phyloP scores from a whole-genome alignment of 768 basidiomycete genomes.

The Boletus subparvulus region DNA sequence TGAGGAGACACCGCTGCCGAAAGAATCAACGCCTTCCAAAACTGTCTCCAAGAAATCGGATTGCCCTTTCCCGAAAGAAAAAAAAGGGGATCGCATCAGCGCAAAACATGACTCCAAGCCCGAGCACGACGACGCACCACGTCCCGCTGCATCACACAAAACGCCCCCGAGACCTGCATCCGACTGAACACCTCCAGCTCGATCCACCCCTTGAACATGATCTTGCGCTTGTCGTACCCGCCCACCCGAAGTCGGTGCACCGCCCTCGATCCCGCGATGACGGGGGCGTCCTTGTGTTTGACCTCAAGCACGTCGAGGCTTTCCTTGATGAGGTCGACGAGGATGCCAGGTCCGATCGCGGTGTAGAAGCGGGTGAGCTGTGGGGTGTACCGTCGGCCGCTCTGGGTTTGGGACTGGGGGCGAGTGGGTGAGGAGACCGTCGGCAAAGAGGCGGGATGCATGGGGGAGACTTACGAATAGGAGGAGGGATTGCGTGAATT shows the following conservation, averaged over 20 bases:
- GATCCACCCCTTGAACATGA: constrained; percentile 72
- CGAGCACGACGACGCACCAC: constrained; percentile 42
- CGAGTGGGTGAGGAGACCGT: neutral
- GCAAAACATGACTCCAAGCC: neutral
- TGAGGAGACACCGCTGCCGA: constrained; percentile 55
- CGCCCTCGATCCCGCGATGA: constrained; percentile 13
- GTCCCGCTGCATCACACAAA: constrained; percentile 70
- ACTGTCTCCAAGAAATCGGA: constrained; percentile 73
- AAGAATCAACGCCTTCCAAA: constrained; percentile 66
- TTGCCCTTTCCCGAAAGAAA: constrained; percentile 50
- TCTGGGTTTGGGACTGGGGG: constrained; percentile 76
- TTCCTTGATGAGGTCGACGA: constrained; percentile 55
- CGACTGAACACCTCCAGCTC: constrained; percentile 62
- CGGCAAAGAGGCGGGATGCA: neutral
- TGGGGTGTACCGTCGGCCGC: constrained; percentile 68
- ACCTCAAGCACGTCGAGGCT: constrained; percentile 49
- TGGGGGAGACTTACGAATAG: constrained; percentile 60
- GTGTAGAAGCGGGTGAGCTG: constrained; percentile 84
- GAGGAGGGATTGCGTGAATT: constrained; percentile 79
- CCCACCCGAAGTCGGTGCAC: constrained; percentile 57
- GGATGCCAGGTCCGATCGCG: constrained; percentile 48
- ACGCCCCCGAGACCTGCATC: constrained; percentile 51
- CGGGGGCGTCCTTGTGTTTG: constrained; percentile 45
- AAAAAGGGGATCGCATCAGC: neutral
- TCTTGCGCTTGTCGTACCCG: constrained; percentile 62